Evolutionary conservation across 2,329 filamentous ascomycete genomes (phyloP), one percentile per base, ranked within the genome.

Genomic region (Escovopsis sp.): DNA sequence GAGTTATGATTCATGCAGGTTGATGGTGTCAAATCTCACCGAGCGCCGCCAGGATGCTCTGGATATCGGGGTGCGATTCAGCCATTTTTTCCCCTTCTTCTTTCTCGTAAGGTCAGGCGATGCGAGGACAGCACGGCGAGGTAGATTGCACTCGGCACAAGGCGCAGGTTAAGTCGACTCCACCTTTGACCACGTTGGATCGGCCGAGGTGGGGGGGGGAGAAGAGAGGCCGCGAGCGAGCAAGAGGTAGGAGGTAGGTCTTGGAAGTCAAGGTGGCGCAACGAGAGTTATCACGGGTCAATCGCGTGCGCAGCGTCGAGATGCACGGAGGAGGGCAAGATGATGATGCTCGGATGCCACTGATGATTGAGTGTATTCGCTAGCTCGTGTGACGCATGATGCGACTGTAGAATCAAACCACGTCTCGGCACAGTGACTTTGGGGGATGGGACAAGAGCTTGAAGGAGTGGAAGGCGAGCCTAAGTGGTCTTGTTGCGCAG

Each of bases 1-100:
- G 34, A 33, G 30, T 26, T 33, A 33, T 33, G 33, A 33, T 15
- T 39, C 32, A 37, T 36, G 39, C 44, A 36, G 34, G 34, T 42
- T 41, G 15, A 15, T 37, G 41, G 43, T 26, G 40, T 38, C 34
- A 33, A 45, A 39, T 55, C 65, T 53, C 62, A 70, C 67, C 67
- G 43, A 70, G 59, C 47, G 67, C 67, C 44, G 67, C 67, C 48
- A 70, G 58, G 45, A 70, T 68, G 47, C 65, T 67, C 53, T 68
- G 60, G 44, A 67, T 66, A 43, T 63, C 59, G 39, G 60, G 61
- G 37, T 60, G 58, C 37, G 59, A 51, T 38, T 65, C 61, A 35
- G 62, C 59, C 62, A 66, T 66, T 38, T 40, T 43, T 47, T 46
- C 39, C 15, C 15, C 15, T 15, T 15, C 2, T 15, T 15, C 15